phyloP scores from a whole-genome alignment of 768 basidiomycete genomes.

The Pleurotus tuoliensis region DNA sequence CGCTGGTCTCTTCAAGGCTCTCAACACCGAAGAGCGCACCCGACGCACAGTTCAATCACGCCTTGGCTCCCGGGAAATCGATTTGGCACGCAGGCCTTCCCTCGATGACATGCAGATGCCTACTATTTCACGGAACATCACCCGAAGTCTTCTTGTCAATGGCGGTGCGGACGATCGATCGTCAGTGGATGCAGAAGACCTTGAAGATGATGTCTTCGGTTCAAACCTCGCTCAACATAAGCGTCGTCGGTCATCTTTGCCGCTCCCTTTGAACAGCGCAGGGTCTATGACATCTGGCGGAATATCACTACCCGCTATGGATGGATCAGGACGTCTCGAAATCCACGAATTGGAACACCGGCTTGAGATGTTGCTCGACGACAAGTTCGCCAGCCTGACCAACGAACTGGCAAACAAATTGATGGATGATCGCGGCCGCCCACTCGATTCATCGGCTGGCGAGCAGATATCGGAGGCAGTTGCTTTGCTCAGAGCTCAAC shows the following conservation, averaged over 20 bases:
- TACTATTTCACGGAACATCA: conserved; percentile 60
- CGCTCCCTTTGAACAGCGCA: conserved; percentile 47
- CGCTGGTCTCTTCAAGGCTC: conserved; percentile 81
- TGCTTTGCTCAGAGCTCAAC: conserved; percentile 61
- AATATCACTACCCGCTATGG: conserved; percentile 39
- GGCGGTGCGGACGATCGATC: conserved; percentile 26
- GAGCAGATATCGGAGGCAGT: conserved; percentile 64
- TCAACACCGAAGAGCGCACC: conserved; percentile 66
- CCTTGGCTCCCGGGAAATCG: conserved; percentile 69
- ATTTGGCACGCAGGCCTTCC: conserved; percentile 63
- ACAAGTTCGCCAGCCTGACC: conserved; percentile 55
- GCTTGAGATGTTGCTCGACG: conserved; percentile 62
- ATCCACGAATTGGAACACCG: conserved; percentile 58
- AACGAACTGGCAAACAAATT: conserved; percentile 29
- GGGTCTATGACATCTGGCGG: conserved; percentile 40
- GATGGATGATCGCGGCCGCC: conserved; percentile 19
- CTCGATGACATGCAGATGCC: conserved; percentile 74
- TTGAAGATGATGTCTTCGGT: conserved; percentile 35
- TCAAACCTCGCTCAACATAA: conserved; percentile 25
- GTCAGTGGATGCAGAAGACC: conserved; percentile 18
- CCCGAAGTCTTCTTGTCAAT: conserved; percentile 50
- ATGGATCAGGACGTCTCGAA: conserved; percentile 54
- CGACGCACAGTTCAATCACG: conserved; percentile 73
- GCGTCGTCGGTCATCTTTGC: conserved; percentile 55
- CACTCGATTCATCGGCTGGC: conserved; percentile 46